Conservation (phyloP, 805 yeast species). For the Ogataea corticis region DNA sequence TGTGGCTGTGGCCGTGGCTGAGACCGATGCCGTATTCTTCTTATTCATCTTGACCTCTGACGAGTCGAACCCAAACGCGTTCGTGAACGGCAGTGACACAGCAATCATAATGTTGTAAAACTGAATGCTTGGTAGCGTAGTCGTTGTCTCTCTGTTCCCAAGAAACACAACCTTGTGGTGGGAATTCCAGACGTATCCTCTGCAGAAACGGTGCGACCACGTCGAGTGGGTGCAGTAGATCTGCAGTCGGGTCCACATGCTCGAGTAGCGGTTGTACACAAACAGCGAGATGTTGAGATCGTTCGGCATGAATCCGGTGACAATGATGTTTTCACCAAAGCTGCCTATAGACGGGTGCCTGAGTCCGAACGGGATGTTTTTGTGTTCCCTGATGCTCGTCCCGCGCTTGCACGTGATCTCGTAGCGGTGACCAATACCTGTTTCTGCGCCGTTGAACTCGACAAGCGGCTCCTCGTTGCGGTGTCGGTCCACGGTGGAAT, state of each 20-base stretch:
- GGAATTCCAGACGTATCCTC: slow-evolving; percentile 72
- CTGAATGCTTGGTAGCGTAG: slow-evolving; percentile 47
- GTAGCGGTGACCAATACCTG: slow-evolving; percentile 11
- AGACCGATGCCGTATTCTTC: too few relatives aligned
- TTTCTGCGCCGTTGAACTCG: slow-evolving; percentile 15
- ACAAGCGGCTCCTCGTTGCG: slow-evolving; percentile 26
- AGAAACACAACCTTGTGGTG: slow-evolving; percentile 69
- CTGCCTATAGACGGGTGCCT: slow-evolving; percentile 59
- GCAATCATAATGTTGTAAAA: slow-evolving; percentile 49
- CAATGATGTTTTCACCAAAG: slow-evolving; percentile 65
- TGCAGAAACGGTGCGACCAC: slow-evolving; percentile 62
- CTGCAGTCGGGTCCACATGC: slow-evolving; percentile 65
- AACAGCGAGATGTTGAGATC: slow-evolving; percentile 48
- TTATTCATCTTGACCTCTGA: background rate
- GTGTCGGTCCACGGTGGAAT: slow-evolving; percentile 8
- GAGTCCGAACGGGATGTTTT: slow-evolving; percentile 46
- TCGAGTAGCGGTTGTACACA: slow-evolving; percentile 53
- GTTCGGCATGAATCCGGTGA: slow-evolving; percentile 57
- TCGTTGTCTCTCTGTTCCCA: slow-evolving; percentile 51
- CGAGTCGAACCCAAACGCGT: slow-evolving; percentile 36
- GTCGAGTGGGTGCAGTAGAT: slow-evolving; percentile 52
- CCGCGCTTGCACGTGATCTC: background rate
- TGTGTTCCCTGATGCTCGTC: slow-evolving; percentile 13
- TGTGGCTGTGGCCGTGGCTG: too few relatives aligned
- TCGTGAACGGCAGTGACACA: slow-evolving; percentile 54